Conservation (phyloP, 352 stramenopile genomes). For the Phytophthora pinifolia region DNA sequence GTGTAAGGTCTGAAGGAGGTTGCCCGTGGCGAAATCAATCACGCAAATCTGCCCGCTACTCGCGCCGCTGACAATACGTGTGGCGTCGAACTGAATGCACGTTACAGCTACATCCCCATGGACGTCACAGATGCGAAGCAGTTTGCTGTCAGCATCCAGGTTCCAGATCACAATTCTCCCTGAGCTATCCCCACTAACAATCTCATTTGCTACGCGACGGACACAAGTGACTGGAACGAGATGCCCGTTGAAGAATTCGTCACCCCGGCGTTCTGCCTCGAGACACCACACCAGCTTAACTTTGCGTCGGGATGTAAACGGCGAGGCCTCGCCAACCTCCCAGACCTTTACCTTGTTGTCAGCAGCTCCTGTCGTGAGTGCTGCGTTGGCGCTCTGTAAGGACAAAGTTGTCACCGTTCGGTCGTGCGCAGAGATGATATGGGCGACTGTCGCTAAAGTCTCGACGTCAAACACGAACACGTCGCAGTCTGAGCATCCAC, state of each 20-base stretch:
- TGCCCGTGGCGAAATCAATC: constrained; percentile 70
- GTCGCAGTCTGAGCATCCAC: constrained; percentile 66
- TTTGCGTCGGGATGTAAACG: constrained; percentile 33
- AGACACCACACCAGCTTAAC: constrained; percentile 38
- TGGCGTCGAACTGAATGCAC: constrained; percentile 79
- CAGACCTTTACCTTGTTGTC: constrained; percentile 73
- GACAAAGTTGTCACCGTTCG: constrained; percentile 48
- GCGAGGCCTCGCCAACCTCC: constrained; percentile 35
- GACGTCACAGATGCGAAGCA: constrained; percentile 61
- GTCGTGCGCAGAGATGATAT: constrained; percentile 54
- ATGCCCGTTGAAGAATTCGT: constrained; percentile 60
- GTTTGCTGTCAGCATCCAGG: constrained; percentile 57
- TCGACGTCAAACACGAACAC: constrained; percentile 66
- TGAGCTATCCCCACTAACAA: constrained; percentile 69
- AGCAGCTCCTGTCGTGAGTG: constrained; percentile 53
- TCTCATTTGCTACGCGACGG: constrained; percentile 61
- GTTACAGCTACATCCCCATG: constrained; percentile 49
- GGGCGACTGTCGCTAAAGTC: constrained; percentile 43
- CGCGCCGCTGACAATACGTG: constrained; percentile 63
- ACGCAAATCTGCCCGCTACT: constrained; percentile 61
- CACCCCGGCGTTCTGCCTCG: constrained; percentile 35
- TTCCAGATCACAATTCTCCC: constrained; percentile 74
- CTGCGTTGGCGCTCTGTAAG: constrained; percentile 44
- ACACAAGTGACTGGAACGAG: constrained; percentile 55
- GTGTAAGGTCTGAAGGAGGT: constrained; percentile 65